phyloP scores from a whole-genome alignment of 176 grass and related monocot species.

The Ampelocalamus luodianensis region DNA sequence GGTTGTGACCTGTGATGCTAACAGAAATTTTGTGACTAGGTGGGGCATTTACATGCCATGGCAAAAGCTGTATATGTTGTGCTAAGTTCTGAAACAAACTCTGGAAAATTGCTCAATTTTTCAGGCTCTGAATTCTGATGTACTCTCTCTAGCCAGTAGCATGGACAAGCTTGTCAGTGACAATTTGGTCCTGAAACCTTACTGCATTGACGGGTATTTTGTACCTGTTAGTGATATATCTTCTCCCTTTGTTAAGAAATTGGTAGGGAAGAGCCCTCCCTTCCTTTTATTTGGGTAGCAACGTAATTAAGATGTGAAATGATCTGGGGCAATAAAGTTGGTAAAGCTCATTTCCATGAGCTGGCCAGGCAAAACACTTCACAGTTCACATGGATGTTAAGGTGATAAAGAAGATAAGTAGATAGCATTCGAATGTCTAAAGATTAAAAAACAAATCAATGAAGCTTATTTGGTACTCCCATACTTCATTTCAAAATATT shows the following conservation, averaged over 20 bases:
- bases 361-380: neutral
- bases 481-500: neutral
- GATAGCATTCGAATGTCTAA: neutral
- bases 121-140: neutral
- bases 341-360: constrained; percentile 1
- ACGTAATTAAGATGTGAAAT: neutral
- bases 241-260: neutral
- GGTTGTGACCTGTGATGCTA: neutral
- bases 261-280: neutral
- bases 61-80: neutral
- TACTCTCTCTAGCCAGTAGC: neutral
- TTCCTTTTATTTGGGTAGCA: neutral
- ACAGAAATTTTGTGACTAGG: neutral
- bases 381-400: neutral
- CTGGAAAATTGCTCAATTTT: neutral
- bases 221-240: neutral
- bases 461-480: neutral
- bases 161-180: neutral
- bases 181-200: neutral
- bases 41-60: neutral
- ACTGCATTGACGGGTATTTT: neutral
- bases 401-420: neutral
- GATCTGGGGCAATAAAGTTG: neutral
- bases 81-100: neutral
- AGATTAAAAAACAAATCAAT: neutral